phyloP scores from a whole-genome alignment of 164 flowering plant species.

The Warburgia ugandensis region DNA sequence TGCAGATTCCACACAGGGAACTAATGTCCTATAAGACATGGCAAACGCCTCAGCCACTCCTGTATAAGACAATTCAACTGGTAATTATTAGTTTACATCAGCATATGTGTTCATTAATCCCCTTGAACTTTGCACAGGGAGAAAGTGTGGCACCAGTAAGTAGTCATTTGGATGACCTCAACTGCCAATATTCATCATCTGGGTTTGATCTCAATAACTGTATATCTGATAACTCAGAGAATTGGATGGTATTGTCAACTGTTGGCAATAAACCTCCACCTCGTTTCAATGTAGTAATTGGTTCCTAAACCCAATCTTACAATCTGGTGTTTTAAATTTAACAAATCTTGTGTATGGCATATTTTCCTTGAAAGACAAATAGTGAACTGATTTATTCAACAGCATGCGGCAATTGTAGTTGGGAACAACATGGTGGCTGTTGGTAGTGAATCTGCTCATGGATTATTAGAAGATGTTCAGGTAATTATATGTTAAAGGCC shows the following conservation, averaged over 20 bases:
- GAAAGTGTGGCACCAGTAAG: conserved; percentile 34
- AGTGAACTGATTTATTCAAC: conserved; percentile 8
- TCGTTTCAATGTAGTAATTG: conserved; percentile 63
- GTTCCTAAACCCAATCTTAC: neutral
- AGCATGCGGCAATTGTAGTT: conserved; percentile 95
- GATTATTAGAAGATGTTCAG: conserved; percentile 90
- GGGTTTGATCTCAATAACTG: conserved; percentile 35
- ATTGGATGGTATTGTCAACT: conserved; percentile 81
- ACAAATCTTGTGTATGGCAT: neutral
- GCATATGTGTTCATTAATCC: conserved; percentile 4
- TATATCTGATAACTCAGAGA: conserved; percentile 57
- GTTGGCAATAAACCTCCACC: conserved; percentile 83
- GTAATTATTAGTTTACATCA: neutral
- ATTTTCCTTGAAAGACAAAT: neutral
- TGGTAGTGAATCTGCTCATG: conserved; percentile 88
- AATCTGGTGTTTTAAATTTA: neutral
- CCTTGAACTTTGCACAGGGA: conserved; percentile 27
- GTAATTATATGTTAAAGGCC: too few species aligned
- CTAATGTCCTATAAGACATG: conserved; percentile 64
- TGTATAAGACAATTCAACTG: conserved; percentile 35
- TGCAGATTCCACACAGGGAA: conserved; percentile 63
- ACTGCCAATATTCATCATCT: conserved; percentile 34
- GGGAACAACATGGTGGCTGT: conserved; percentile 97
- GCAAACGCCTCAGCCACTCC: conserved; percentile 41
- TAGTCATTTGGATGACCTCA: conserved; percentile 37